A percentile compares a stretch with the other conserved stretches of the same genome.
Evolutionary conservation across 495 filamentous ascomycete species (phyloP).

Genomic region (Coniosporium apollinis): DNA sequence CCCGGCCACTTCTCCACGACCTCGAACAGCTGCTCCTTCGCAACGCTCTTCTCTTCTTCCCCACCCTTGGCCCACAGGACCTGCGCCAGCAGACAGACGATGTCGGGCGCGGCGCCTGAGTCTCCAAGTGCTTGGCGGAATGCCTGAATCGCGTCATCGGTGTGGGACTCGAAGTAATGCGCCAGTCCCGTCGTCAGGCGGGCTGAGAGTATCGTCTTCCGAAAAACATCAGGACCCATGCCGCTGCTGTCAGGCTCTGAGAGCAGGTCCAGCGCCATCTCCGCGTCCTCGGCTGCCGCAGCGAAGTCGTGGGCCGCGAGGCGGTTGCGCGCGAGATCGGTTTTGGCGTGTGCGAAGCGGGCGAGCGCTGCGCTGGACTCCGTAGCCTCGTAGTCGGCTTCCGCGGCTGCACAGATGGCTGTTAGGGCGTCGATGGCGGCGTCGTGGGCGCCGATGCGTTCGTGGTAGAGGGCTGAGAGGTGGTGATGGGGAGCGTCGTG

Average conservation of each 20-base stretch:
- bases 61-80: conserved; percentile 83
- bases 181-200: conserved; percentile 77
- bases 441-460: conserved; percentile 51
- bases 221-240: conserved; percentile 34
- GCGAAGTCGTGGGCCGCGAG: conserved; percentile 48
- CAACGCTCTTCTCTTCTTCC: conserved; percentile 52
- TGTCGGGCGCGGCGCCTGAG: conserved; percentile 60
- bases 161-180: conserved; percentile 46
- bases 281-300: conserved; percentile 45
- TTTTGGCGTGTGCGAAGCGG: conserved; percentile 66
- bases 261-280: conserved; percentile 22
- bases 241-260: conserved; percentile 33
- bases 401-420: conserved; percentile 46
- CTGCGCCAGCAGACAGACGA: conserved; percentile 74
- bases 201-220: conserved; percentile 58
- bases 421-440: conserved; percentile 50
- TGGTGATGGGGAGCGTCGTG: conserved; percentile 54
- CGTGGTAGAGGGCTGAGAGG: conserved; percentile 62
- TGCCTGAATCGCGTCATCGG: conserved; percentile 52
- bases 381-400: conserved; percentile 65
- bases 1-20: conserved; percentile 52
- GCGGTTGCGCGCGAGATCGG: conserved; percentile 65
- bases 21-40: conserved; percentile 64
- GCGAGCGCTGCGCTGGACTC: conserved; percentile 58
- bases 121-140: conserved; percentile 73